These are phyloP conservation scores for Ceratocystiopsis minuta DNA, from an alignment of 2,329 filamentous ascomycete species.

Conservation along the genomic window DNA sequence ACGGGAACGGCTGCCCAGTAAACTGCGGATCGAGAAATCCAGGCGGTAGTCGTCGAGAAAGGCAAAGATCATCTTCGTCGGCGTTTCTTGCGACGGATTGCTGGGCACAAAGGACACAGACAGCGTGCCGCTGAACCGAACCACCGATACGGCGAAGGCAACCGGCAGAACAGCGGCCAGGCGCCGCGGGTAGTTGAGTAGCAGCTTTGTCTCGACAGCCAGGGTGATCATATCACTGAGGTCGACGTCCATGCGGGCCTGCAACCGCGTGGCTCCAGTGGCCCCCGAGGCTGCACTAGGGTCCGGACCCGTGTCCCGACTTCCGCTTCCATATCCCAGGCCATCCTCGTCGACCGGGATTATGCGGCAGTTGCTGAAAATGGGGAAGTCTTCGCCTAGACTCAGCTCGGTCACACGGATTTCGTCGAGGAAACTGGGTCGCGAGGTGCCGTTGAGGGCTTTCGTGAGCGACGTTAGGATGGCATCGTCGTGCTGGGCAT, in stretches of 20 bases:
- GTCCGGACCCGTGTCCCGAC: no score
- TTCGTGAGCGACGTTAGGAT: constrained; percentile 74
- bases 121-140: constrained; percentile 85
- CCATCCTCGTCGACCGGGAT: constrained; percentile 79
- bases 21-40: constrained; percentile 63
- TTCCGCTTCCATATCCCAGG: constrained; percentile 25
- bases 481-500: constrained; percentile 79
- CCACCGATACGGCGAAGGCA: constrained; percentile 76
- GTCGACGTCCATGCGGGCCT: constrained; percentile 94
- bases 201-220: constrained; percentile 80
- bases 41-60: constrained; percentile 80
- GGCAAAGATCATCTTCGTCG: constrained; percentile 84
- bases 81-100: constrained; percentile 47
- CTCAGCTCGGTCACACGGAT: constrained; percentile 89
- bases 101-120: constrained; percentile 84
- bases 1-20: constrained; percentile 62
- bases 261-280: constrained; percentile 46
- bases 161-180: constrained; percentile 80
- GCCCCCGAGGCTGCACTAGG: constrained; percentile 20
- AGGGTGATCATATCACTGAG: constrained; percentile 90
- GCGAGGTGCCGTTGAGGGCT: constrained; percentile 67
- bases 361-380: constrained; percentile 94
- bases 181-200: constrained; percentile 88
- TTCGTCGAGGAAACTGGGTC: constrained; percentile 82
- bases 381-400: constrained; percentile 91